Evolutionary conservation across 495 filamentous ascomycete species (phyloP), one percentile per base, ranked within the genome.

Genomic region (Neurospora pannonica): DNA sequence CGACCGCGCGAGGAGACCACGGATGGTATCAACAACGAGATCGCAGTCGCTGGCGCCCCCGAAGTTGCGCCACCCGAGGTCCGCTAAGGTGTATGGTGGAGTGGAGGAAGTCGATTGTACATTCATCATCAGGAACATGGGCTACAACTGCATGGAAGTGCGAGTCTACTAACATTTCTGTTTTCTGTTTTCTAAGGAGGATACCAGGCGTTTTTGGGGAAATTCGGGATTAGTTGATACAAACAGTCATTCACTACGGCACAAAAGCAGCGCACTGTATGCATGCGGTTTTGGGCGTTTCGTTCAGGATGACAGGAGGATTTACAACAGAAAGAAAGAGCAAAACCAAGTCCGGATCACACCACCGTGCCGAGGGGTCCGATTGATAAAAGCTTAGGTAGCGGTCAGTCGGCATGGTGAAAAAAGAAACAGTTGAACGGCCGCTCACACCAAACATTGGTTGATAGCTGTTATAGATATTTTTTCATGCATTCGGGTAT

Each of bases 11-110:
- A 85, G 4, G 84, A 88, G 40, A 85, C 83, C 1, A 84, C 83
- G 34, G 82, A 86, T 72, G 82, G 76, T 10, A 82, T 87, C 73
- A 82, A 89, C 76, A 85, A 87, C 75, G 87, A 89, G 46, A 83
- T 88, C 72, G 86, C 85, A 8, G 86, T 84, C 24, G 86, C 85
- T 34, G 84, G 85, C 15, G 79, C 77, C 0, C 54, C 54, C 7
- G 81, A 78, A 38, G 76, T 81, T 8, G 76, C 72, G 34, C 72
- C 75, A 15, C 81, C 81, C 9, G 81, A 82, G 24, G 80, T 82
- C 40, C 77, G 78, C 43, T 82, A 75, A 79, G 36, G 31, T 0
- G 28, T 67, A 36, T 8, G 15, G 28, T 2, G 54, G 54, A 34
- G 15, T 31, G 13, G 28, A 9, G 43, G 54, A 7, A 67, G 54